phyloP scores from a whole-genome alignment of 148 eudicot genomes.

The Mesembryanthemum crystallinum region DNA sequence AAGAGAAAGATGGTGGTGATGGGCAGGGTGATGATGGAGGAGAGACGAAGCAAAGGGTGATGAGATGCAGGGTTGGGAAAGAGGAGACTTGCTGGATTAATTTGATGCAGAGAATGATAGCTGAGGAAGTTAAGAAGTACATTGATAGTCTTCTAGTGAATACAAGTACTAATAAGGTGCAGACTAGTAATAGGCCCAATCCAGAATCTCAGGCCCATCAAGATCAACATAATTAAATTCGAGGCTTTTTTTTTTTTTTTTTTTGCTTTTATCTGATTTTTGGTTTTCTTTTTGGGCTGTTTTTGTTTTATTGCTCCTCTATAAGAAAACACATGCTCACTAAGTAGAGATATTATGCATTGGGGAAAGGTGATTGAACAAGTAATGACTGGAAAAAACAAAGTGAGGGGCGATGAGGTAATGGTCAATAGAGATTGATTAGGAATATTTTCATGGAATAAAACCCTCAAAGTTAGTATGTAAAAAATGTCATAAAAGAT shows the following conservation, averaged over 20 bases:
- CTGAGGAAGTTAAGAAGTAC: slow-evolving; percentile 31
- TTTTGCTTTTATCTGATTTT: neutral
- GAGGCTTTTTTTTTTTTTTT: neutral
- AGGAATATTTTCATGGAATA: too few relatives aligned
- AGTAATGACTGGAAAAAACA: too few relatives aligned
- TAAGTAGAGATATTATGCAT: too few relatives aligned
- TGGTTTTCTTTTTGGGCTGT: too few relatives aligned
- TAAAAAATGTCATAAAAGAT: too few relatives aligned
- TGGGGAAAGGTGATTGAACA: too few relatives aligned
- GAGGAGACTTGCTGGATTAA: slow-evolving; percentile 16
- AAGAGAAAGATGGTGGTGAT: neutral
- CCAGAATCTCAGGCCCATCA: neutral
- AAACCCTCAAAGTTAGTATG: too few relatives aligned
- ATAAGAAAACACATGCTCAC: too few relatives aligned
- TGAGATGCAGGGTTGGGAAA: slow-evolving; percentile 1
- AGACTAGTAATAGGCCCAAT: neutral
- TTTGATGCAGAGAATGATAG: slow-evolving; percentile 31
- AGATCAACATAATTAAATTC: neutral
- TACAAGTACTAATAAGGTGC: too few relatives aligned
- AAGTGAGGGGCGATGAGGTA: too few relatives aligned
- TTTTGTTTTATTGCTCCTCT: neutral
- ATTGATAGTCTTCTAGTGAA: slow-evolving; percentile 23
- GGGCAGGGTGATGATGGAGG: neutral
- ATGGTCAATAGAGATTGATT: too few relatives aligned
- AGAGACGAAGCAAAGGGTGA: neutral